Evolutionary conservation across 2,329 filamentous ascomycete genomes (phyloP).

Genomic region (Colletotrichum sp.): DNA sequence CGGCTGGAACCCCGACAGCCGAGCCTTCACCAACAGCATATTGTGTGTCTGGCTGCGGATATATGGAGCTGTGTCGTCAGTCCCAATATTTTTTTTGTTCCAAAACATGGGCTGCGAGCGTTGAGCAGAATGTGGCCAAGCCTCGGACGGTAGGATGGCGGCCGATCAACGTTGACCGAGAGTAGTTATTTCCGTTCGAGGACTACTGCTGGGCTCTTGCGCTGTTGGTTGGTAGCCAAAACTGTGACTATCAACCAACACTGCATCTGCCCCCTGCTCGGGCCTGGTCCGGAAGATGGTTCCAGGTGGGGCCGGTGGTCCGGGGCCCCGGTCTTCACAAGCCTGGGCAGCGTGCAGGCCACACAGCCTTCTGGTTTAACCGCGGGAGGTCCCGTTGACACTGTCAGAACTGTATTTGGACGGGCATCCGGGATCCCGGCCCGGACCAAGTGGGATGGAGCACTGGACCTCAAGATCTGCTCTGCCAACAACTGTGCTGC

Average conservation of each 20-base stretch:
- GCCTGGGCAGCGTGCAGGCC: not conserved
- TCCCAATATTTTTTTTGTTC: not conserved
- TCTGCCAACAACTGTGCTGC: not conserved
- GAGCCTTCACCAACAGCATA: not conserved
- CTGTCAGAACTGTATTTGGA: not conserved
- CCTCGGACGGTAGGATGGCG: not conserved
- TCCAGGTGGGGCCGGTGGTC: not conserved
- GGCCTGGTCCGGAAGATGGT: not conserved
- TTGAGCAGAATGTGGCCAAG: not conserved
- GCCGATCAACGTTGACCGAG: not conserved
- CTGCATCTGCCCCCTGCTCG: not conserved
- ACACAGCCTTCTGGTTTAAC: not conserved
- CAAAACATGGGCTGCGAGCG: not conserved
- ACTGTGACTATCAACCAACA: not conserved
- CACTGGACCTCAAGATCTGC: not conserved
- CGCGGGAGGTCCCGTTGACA: not conserved
- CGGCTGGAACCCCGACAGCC: not conserved
- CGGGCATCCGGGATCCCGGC: not conserved
- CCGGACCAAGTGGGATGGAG: not conserved
- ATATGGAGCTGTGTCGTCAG: not conserved
- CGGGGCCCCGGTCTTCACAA: not conserved
- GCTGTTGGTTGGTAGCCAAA: not conserved
- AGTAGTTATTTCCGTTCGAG: not conserved
- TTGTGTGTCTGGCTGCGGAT: not conserved
- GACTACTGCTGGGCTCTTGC: not conserved